Conservation (phyloP, 768 basidiomycete genomes). For the Suillus brevipes region DNA sequence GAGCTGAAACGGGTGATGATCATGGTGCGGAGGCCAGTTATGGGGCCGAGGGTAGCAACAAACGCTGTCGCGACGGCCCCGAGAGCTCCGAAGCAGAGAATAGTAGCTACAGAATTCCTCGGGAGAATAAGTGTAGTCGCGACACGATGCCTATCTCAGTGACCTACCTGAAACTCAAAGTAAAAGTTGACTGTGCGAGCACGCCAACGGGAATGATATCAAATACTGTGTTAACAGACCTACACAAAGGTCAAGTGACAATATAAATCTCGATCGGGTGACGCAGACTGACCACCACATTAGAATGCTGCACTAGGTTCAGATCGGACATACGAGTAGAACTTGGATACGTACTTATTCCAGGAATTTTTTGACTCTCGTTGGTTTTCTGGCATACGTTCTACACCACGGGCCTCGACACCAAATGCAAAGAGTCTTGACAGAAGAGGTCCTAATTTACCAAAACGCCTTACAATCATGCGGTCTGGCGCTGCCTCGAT, state of each 20-base stretch:
- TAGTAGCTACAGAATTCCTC: constrained; percentile 46
- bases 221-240: constrained; percentile 50
- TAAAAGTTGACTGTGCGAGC: constrained; percentile 48
- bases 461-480: constrained; percentile 32
- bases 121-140: neutral
- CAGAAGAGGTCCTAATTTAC: constrained; percentile 31
- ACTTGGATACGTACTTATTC: constrained; percentile 39
- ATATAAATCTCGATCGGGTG: no score
- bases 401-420: constrained; percentile 56
- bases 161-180: constrained; percentile 46
- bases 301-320: constrained; percentile 32
- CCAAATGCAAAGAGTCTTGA: constrained; percentile 45
- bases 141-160: neutral
- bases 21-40: constrained; percentile 56
- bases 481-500: constrained; percentile 30
- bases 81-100: constrained; percentile 46
- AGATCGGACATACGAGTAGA: constrained; percentile 7
- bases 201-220: constrained; percentile 52
- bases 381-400: constrained; percentile 53
- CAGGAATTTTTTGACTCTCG: constrained; percentile 43
- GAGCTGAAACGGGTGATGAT: constrained; percentile 48
- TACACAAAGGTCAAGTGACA: constrained; percentile 9
- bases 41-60: constrained; percentile 54
- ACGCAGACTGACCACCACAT: constrained; percentile 43
- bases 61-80: constrained; percentile 45